Percentiles rank a stretch among this genome's conserved stretches.
These are phyloP conservation scores for Kwoniella pini DNA, from an alignment of 768 basidiomycete genomes.

Conservation along the genomic window DNA sequence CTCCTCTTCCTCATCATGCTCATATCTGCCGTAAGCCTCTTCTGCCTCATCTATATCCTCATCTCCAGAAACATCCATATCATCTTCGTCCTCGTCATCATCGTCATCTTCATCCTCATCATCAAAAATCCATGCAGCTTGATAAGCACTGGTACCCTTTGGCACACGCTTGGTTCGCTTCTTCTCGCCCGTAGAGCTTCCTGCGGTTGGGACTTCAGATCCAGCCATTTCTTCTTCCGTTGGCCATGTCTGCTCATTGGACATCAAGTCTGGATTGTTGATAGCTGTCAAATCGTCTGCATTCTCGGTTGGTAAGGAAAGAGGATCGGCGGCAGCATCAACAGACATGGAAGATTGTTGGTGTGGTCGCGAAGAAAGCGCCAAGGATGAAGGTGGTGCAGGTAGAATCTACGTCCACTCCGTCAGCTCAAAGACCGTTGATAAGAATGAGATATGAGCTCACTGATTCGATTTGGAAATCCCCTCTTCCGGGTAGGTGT, in stretches of 20 bases:
- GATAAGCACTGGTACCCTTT: constrained; percentile 95
- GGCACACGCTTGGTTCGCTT: constrained; percentile 78
- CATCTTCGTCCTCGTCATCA: constrained; percentile 59
- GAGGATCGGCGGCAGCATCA: constrained; percentile 55
- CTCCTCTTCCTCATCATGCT: constrained; percentile 51
- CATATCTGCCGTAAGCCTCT: constrained; percentile 36
- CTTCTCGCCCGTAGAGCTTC: constrained; percentile 63
- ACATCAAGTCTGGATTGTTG: constrained; percentile 84
- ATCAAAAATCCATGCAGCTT: constrained; percentile 94
- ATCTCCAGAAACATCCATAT: constrained; percentile 44
- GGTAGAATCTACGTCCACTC: constrained; percentile 65
- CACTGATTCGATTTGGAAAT: constrained; percentile 81
- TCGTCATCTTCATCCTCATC: constrained; percentile 69
- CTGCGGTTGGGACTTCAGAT: constrained; percentile 59
- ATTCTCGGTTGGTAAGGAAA: constrained; percentile 66
- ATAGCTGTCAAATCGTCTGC: constrained; percentile 84
- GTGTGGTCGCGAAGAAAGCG: constrained; percentile 29
- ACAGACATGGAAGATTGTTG: constrained; percentile 49
- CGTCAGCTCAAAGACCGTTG: neutral
- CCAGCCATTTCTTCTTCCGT: constrained; percentile 90
- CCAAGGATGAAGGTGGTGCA: constrained; percentile 59
- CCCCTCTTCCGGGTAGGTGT: constrained; percentile 83
- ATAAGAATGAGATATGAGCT: constrained; percentile 30
- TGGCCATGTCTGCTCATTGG: constrained; percentile 98
- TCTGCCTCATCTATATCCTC: constrained; percentile 45